These are phyloP conservation scores for Chenopodium quinoa DNA, from an alignment of 148 eudicot genomes.

Conservation along the genomic window DNA sequence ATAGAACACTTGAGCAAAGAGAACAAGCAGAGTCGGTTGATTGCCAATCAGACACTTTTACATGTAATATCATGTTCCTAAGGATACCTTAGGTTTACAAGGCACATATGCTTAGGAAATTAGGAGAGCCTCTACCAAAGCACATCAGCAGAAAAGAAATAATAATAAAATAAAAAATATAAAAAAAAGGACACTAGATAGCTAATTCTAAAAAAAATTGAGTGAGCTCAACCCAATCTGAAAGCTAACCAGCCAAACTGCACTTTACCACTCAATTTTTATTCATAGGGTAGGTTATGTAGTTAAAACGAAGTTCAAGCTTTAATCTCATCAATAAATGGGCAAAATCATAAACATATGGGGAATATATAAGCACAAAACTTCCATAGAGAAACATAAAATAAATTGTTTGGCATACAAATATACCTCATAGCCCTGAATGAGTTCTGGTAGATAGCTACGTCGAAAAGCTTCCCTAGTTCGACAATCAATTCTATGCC, in stretches of 20 bases:
- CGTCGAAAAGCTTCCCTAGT: slow-evolving; percentile 94
- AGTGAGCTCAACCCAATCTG: neutral
- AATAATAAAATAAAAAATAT: too few species aligned
- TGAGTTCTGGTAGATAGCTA: slow-evolving; percentile 60
- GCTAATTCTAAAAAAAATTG: neutral
- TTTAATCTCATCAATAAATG: neutral
- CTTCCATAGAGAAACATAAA: neutral
- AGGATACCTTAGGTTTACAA: neutral
- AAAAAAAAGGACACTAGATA: neutral
- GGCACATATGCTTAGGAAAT: neutral
- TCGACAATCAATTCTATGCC: slow-evolving; percentile 86
- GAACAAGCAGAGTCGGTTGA: neutral
- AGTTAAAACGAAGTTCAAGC: neutral
- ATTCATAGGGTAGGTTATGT: neutral
- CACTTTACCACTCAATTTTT: neutral
- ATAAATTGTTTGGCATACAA: neutral
- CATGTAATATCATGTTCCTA: neutral
- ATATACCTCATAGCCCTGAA: slow-evolving; percentile 76
- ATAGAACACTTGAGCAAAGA: neutral
- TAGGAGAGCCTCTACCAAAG: too few species aligned
- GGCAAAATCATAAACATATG: neutral
- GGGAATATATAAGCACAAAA: neutral
- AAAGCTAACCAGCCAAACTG: neutral
- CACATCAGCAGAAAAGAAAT: neutral
- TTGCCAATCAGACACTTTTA: neutral